Evolutionary conservation across 2,329 filamentous ascomycete species (phyloP).

Genomic region (Ophiognomonia clavigignenti-juglandacearum): DNA sequence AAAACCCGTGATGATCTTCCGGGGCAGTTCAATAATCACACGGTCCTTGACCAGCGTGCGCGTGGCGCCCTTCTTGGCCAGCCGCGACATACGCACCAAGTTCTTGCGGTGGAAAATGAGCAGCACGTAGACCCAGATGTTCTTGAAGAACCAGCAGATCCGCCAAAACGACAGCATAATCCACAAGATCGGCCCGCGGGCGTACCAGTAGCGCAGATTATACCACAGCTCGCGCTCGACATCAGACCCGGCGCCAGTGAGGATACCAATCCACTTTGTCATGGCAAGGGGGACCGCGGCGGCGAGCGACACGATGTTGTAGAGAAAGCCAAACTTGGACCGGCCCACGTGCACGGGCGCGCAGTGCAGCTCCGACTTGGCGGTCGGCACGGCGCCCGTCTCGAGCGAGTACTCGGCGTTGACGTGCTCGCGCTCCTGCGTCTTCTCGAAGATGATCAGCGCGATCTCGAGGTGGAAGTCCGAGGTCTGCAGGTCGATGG

Average conservation of each 20-base stretch:
- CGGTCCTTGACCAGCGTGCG: slow-evolving; percentile 24
- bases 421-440: slow-evolving; percentile 17
- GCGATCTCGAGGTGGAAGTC: slow-evolving; percentile 26
- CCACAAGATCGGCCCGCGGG: slow-evolving; percentile 21
- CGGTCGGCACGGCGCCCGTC: slow-evolving; percentile 12
- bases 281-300: slow-evolving; percentile 22
- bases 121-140: slow-evolving; percentile 27
- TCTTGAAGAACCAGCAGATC: slow-evolving; percentile 25
- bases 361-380: slow-evolving; percentile 16
- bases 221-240: slow-evolving; percentile 32
- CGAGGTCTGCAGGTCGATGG: slow-evolving; percentile 22
- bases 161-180: slow-evolving; percentile 27
- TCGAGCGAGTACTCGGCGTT: slow-evolving; percentile 17
- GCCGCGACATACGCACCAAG: slow-evolving; percentile 26
- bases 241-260: slow-evolving; percentile 29
- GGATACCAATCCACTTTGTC: slow-evolving; percentile 29
- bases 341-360: slow-evolving; percentile 15
- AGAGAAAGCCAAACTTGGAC: slow-evolving; percentile 10
- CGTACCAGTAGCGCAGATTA: slow-evolving; percentile 23
- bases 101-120: slow-evolving; percentile 29
- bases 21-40: slow-evolving; percentile 26
- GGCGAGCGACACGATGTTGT: slow-evolving; percentile 16
- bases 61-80: slow-evolving; percentile 27
- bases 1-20: slow-evolving; percentile 29
- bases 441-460: slow-evolving; percentile 18